phyloP scores from a whole-genome alignment of 768 basidiomycete species.

The Boletellus ananas region DNA sequence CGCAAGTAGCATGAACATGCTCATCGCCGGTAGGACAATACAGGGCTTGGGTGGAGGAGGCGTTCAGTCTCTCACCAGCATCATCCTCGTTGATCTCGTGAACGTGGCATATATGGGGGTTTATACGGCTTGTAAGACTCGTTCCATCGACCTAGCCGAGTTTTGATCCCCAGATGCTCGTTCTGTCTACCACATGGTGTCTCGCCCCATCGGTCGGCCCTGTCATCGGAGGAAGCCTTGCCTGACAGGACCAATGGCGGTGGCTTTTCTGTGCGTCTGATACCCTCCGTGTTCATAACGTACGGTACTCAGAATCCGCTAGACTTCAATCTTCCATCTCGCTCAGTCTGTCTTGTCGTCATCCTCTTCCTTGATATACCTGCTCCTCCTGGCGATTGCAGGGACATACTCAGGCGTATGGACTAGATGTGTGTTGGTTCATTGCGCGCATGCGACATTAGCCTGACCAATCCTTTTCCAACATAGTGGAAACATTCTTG shows the following conservation, averaged over 20 bases:
- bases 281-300: neutral
- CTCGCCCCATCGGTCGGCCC: slow-evolving; percentile 33
- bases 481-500: slow-evolving; percentile 34
- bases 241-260: slow-evolving; percentile 34
- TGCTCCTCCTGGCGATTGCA: slow-evolving; percentile 31
- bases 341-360: slow-evolving; percentile 12
- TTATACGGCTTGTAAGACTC: too few relatives aligned
- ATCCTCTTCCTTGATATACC: slow-evolving; percentile 32
- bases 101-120: too few relatives aligned
- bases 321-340: slow-evolving; percentile 42
- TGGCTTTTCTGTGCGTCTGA: slow-evolving; percentile 40
- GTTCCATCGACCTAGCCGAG: too few relatives aligned
- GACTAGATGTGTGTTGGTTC: slow-evolving; percentile 36
- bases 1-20: too few relatives aligned
- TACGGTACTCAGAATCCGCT: neutral
- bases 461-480: neutral
- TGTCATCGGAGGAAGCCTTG: slow-evolving; percentile 34
- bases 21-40: slow-evolving; percentile 25
- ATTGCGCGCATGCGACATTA: neutral
- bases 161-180: too few relatives aligned
- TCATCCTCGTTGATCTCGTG: slow-evolving; percentile 43
- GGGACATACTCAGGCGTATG: slow-evolving; percentile 33
- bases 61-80: slow-evolving; percentile 33
- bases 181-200: slow-evolving; percentile 28
- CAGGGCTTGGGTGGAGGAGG: slow-evolving; percentile 38